These are phyloP conservation scores for Suillus bovinus DNA, from an alignment of 768 basidiomycete genomes.

Conservation along the genomic window DNA sequence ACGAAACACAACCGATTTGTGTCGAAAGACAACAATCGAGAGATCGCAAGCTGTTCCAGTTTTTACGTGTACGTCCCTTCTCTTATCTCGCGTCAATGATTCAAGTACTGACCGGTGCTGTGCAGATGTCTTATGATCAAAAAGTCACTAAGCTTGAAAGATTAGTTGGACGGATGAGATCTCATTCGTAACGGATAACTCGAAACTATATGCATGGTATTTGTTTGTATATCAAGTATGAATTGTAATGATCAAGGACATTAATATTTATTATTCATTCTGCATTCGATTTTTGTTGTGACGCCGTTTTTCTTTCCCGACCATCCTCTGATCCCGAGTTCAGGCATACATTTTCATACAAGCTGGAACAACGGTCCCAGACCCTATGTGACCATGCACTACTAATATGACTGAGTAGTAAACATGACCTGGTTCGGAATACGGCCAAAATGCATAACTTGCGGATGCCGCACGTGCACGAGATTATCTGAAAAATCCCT, in stretches of 20 bases:
- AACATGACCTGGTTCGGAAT: background rate
- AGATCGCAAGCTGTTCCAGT: background rate
- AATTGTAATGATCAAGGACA: background rate
- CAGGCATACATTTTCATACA: background rate
- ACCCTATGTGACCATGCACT: background rate
- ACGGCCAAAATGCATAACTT: background rate
- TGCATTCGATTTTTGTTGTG: background rate
- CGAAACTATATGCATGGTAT: background rate
- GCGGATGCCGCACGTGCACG: background rate
- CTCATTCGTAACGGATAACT: background rate
- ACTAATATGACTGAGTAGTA: background rate
- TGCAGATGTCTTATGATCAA: conserved; percentile 1
- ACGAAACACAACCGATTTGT: background rate
- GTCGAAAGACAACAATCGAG: background rate
- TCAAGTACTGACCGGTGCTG: background rate
- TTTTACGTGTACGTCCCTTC: background rate
- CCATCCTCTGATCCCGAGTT: background rate
- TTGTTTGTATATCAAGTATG: background rate
- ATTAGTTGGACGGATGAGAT: background rate
- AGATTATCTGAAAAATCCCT: background rate
- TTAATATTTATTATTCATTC: too few relatives aligned
- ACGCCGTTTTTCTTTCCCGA: background rate
- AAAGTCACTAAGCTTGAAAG: background rate
- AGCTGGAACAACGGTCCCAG: background rate
- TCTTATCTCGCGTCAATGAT: background rate